Conservation (phyloP, 2,329 filamentous ascomycete species). For the Hirsutella minnesotensis region DNA sequence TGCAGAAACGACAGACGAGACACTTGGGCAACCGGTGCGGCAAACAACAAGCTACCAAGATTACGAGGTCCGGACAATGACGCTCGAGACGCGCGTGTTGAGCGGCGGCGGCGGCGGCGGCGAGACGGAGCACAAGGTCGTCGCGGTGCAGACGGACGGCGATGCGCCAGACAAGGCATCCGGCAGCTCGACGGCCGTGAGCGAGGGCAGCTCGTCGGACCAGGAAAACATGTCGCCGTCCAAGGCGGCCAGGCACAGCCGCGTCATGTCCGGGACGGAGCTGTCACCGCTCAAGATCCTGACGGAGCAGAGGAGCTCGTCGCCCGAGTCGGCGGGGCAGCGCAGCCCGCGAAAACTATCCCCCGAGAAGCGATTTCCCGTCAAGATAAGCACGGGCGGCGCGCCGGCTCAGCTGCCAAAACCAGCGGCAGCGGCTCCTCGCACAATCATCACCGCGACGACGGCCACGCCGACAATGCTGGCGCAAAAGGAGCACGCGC, state of each 20-base stretch:
- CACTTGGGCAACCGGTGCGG: constrained; percentile 16
- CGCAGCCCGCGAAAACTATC: constrained; percentile 34
- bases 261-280: constrained; percentile 44
- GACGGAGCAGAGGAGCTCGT: constrained; percentile 17
- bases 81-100: no score
- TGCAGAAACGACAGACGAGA: constrained; percentile 24
- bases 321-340: constrained; percentile 13
- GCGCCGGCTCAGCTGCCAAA: constrained; percentile 9
- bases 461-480: constrained; percentile 1
- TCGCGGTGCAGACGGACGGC: not conserved
- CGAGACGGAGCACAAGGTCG: no score
- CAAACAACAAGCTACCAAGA: constrained; percentile 14
- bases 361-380: constrained; percentile 48
- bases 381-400: constrained; percentile 38
- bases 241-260: constrained; percentile 33
- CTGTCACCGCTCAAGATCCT: constrained; percentile 48
- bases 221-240: constrained; percentile 36
- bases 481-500: constrained; percentile 22
- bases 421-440: no score
- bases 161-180: constrained; percentile 12
- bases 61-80: constrained; percentile 18
- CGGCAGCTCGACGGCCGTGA: constrained; percentile 16
- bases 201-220: constrained; percentile 19
- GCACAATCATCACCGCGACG: no score
- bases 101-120: no score